These are phyloP conservation scores for Phytophthora palmivora DNA, from an alignment of 352 stramenopile species.

Conservation along the genomic window DNA sequence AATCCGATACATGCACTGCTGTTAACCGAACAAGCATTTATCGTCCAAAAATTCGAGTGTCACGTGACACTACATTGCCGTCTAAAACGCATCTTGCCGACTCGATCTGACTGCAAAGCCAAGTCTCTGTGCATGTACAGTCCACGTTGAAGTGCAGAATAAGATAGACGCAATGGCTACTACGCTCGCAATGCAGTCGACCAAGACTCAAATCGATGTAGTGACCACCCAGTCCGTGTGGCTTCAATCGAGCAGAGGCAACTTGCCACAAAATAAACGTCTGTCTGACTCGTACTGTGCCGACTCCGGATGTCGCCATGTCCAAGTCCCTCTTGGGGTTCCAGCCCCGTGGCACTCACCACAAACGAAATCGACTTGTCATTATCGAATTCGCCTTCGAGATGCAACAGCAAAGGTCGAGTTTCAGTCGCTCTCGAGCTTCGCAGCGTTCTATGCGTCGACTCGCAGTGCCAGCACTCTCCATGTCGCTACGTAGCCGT, in stretches of 20 bases:
- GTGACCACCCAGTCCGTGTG: constrained; percentile 24
- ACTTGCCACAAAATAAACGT: constrained; percentile 8
- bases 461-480: constrained; percentile 27
- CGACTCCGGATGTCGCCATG: constrained; percentile 29
- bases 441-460: constrained; percentile 27
- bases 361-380: constrained; percentile 13
- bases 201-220: too few species aligned
- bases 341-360: constrained; percentile 9
- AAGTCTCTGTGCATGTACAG: neutral
- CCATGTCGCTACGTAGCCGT: constrained; percentile 37
- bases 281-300: constrained; percentile 23
- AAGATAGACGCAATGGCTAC: constrained; percentile 1
- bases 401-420: constrained; percentile 20
- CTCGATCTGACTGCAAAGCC: constrained; percentile 9
- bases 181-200: too few species aligned
- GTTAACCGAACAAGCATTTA: constrained; percentile 10
- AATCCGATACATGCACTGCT: neutral
- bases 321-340: neutral
- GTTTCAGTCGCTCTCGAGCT: constrained; percentile 23
- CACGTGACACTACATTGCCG: constrained; percentile 16
- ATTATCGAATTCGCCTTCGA: constrained; percentile 33
- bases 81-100: constrained; percentile 5
- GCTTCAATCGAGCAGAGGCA: neutral
- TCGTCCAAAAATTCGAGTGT: neutral
- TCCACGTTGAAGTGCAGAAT: constrained; percentile 25